These are phyloP conservation scores for Zygnema circumcarinatum DNA, from an alignment of 139 green algal genomes.

Conservation along the genomic window DNA sequence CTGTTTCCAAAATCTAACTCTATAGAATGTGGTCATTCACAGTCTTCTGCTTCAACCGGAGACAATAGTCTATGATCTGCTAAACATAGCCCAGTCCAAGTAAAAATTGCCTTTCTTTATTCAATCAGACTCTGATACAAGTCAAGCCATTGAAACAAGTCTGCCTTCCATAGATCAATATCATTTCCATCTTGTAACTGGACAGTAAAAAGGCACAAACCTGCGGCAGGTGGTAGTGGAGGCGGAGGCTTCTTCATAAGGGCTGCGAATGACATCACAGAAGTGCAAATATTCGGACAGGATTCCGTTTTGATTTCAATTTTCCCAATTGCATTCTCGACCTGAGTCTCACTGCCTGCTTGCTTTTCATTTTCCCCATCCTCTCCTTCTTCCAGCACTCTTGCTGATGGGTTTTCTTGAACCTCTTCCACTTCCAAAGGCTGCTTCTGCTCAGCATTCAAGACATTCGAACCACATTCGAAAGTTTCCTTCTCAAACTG, in stretches of 20 bases:
- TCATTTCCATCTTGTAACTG: no score
- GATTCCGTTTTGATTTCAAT: neutral
- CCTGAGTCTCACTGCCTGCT: neutral
- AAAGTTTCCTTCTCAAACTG: neutral
- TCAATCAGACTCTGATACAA: no score
- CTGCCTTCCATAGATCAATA: no score
- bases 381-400: neutral
- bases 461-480: neutral
- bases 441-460: neutral
- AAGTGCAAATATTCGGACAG: slow-evolving; percentile 2
- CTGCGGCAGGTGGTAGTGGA: neutral
- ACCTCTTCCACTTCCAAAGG: neutral
- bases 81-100: no score
- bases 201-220: no score
- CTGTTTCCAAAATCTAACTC: no score
- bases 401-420: neutral
- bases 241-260: neutral
- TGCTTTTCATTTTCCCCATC: neutral
- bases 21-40: no score
- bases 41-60: no score
- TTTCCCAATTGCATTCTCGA: neutral
- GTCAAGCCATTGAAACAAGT: no score
- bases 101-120: no score
- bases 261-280: neutral
- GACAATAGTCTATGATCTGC: no score